Evolutionary conservation across 108 stramenopile species (phyloP).

Genomic region (Cyclotella choctawhatcheeana): DNA sequence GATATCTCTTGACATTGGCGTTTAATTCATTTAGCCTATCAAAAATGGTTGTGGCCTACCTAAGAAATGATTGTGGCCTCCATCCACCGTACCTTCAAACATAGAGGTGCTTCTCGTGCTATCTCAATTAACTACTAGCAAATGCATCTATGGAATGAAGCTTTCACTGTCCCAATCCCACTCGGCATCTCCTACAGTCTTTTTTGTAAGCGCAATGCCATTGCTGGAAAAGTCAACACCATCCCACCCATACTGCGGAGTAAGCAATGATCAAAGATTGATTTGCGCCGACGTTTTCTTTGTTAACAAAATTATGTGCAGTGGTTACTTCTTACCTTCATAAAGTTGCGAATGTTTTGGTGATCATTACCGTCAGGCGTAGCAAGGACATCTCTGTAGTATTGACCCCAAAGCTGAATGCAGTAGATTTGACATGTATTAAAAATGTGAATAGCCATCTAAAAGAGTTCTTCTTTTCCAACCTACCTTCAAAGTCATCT

Average conservation of each 20-base stretch:
- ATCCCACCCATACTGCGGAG: conserved; percentile 50
- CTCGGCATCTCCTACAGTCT: conserved; percentile 71
- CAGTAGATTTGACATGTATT: background rate
- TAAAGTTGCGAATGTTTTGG: conserved; percentile 89
- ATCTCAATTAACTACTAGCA: background rate
- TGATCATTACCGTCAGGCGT: conserved; percentile 78
- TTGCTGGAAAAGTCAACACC: conserved; percentile 84
- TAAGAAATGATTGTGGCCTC: too few species aligned
- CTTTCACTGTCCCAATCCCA: conserved; percentile 85
- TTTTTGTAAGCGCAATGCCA: conserved; percentile 87
- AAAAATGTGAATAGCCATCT: too few species aligned
- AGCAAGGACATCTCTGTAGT: conserved; percentile 85
- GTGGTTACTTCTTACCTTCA: conserved; percentile 50
- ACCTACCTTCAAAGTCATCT: conserved; percentile 74
- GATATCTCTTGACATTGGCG: too few species aligned
- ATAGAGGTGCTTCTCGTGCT: too few species aligned
- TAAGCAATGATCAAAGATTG: background rate
- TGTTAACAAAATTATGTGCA: background rate
- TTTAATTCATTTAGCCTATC: too few species aligned
- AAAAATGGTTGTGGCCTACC: too few species aligned
- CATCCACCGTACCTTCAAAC: too few species aligned
- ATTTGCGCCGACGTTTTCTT: background rate
- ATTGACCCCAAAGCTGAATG: conserved; percentile 79
- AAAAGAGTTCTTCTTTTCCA: background rate
- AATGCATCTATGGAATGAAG: conserved; percentile 62